Evolutionary conservation across 2,329 filamentous ascomycete genomes (phyloP).

Genomic region (Tolypocladium nubicola): DNA sequence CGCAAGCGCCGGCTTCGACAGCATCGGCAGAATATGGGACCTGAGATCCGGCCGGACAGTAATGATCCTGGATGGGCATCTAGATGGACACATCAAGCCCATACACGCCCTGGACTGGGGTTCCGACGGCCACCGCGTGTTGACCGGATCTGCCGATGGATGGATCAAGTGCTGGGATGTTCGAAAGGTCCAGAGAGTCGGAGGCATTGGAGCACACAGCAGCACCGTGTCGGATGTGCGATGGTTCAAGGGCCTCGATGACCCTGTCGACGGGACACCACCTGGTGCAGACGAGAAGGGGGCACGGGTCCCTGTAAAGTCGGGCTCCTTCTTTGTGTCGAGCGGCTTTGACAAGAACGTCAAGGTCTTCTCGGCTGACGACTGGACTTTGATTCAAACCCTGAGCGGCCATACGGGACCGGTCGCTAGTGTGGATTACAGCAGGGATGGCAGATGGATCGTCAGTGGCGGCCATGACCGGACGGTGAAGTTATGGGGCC

Average conservation of each 20-base stretch:
- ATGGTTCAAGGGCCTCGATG: slow-evolving; percentile 86
- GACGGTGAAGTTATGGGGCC: slow-evolving; percentile 92
- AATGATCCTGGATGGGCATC: slow-evolving; percentile 86
- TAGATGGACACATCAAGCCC: slow-evolving; percentile 73
- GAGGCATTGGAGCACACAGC: slow-evolving; percentile 80
- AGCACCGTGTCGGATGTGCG: slow-evolving; percentile 86
- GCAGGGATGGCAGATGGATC: slow-evolving; percentile 79
- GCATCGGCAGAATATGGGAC: slow-evolving; percentile 93
- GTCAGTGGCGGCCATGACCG: slow-evolving; percentile 89
- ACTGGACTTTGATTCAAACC: slow-evolving; percentile 84
- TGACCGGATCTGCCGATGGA: slow-evolving; percentile 87
- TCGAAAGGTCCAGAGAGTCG: slow-evolving; percentile 72
- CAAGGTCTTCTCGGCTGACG: slow-evolving; percentile 91
- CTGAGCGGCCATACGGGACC: slow-evolving; percentile 86
- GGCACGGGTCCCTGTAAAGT: slow-evolving; percentile 64
- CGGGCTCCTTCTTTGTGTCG: slow-evolving; percentile 83
- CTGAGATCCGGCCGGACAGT: slow-evolving; percentile 83
- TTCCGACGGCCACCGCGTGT: slow-evolving; percentile 77
- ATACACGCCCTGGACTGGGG: slow-evolving; percentile 93
- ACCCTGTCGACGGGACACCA: slow-evolving; percentile 50
- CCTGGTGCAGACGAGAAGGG: slow-evolving; percentile 56
- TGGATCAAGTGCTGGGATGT: slow-evolving; percentile 99
- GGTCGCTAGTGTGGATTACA: slow-evolving; percentile 84
- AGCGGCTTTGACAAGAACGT: slow-evolving; percentile 91
- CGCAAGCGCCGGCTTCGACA: slow-evolving; percentile 87